Evolutionary conservation across 495 filamentous ascomycete genomes (phyloP), one percentile per base, ranked within the genome.

Genomic region (Neurospora sp.): DNA sequence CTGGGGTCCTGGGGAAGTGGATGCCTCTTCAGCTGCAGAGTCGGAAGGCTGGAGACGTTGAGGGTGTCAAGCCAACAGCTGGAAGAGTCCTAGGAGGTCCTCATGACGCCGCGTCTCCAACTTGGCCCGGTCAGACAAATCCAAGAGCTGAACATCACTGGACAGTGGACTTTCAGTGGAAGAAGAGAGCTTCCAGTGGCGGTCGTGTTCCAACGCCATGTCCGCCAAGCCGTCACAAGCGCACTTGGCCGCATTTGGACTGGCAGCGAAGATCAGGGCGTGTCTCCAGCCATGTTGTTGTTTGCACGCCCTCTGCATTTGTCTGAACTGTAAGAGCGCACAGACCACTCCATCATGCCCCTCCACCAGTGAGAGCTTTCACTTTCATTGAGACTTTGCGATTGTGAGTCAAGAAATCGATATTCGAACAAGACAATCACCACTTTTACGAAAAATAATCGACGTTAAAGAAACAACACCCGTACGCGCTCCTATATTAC

Each of bases 51-150:
- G 44, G 44, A 48, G 44, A 48, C n/a, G 44, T 48, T 48, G 44
- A 48, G 44, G 9, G 44, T 14, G 48, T 53, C 46, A 22, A 53
- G 46, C 46, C 46, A 53, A 53, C 46, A 61, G 53, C 53, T 61
- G 20, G 20, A 35, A 27, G 53, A 61, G 12, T 31, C 27, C 27
- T 31, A 27, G 27, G 12, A 27, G 27, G 22, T 8, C 53, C 53
- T 61, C 53, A 61, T 61, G 53, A 61, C 53, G 53, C 53, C 22
- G 53, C 22, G 53, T 16, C 7, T 3, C n/a, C 53, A 77, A 75
- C 79, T 81, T 81, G 78, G 27, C 27, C 27, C 27, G 27, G 79
- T 76, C 76, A 75, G 76, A 71, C 74, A 74, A 77, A 73, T 48
- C 37, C 48, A 53, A 48, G 46, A 72, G 76, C 76, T 76, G 75